Conservation (phyloP, 257 asterid species). For the Datura wrightii region DNA sequence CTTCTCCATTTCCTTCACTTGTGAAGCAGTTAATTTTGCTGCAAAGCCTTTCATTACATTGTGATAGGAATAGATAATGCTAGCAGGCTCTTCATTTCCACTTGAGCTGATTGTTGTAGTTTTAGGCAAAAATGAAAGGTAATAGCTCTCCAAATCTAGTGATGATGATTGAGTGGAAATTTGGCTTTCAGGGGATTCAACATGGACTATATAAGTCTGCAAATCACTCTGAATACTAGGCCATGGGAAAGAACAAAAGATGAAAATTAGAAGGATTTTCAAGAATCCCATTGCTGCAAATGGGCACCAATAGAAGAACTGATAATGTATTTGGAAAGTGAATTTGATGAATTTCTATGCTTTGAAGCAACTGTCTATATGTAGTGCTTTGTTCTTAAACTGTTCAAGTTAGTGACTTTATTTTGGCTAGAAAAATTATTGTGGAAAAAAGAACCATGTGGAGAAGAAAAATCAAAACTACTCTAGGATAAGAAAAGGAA, state of each 20-base stretch:
- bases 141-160: conserved; percentile 42
- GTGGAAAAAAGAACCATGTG: not conserved
- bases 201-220: conserved; percentile 53
- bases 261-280: not conserved
- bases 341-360: not conserved
- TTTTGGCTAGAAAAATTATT: not conserved
- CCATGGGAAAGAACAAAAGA: not conserved
- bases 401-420: not conserved
- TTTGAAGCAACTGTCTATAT: conserved; percentile 2
- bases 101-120: conserved; percentile 13
- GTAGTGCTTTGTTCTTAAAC: not conserved
- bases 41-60: conserved; percentile 55
- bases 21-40: conserved; percentile 45
- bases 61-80: conserved; percentile 45
- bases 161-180: conserved; percentile 17
- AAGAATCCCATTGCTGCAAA: conserved; percentile 22
- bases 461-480: not conserved
- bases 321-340: not conserved
- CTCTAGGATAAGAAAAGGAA: not conserved
- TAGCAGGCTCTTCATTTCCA: conserved; percentile 27
- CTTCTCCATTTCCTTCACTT: conserved; percentile 47
- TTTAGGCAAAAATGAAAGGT: conserved; percentile 45
- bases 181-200: conserved; percentile 35
- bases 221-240: conserved; percentile 10
- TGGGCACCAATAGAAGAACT: not conserved